Percentiles rank a stretch among this genome's conserved stretches.
Evolutionary conservation across 192 early-diverging fungal species (phyloP).

Genomic region (Coemansia sp.): DNA sequence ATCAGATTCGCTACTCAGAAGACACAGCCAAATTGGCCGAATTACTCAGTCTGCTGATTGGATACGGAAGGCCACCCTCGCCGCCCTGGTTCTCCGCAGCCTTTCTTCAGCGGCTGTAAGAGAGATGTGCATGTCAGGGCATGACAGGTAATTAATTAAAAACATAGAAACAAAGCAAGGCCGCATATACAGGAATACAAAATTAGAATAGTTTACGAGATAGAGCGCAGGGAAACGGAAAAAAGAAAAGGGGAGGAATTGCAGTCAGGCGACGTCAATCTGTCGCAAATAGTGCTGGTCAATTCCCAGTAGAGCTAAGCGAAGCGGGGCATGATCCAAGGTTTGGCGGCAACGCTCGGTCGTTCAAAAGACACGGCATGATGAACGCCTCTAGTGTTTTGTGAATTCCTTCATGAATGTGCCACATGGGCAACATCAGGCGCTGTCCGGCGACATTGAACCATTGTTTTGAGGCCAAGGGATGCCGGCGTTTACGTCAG

Average conservation of each 20-base stretch:
- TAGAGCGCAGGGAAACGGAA: background rate
- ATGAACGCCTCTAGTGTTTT: background rate
- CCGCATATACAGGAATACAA: background rate
- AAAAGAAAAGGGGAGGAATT: background rate
- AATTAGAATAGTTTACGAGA: background rate
- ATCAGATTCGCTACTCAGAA: slow-evolving; percentile 7
- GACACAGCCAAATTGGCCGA: slow-evolving; percentile 9
- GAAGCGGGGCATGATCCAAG: slow-evolving; percentile 1
- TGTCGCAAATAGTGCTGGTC: background rate
- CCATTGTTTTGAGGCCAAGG: slow-evolving; percentile 11
- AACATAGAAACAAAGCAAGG: background rate
- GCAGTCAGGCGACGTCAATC: slow-evolving; percentile 9
- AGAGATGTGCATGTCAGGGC: background rate
- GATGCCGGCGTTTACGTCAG: slow-evolving; percentile 7
- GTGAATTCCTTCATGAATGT: slow-evolving; percentile 4
- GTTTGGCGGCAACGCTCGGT: background rate
- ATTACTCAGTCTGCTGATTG: background rate
- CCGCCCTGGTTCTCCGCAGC: background rate
- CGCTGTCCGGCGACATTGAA: slow-evolving; percentile 8
- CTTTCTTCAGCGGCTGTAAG: background rate
- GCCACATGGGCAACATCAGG: slow-evolving; percentile 7
- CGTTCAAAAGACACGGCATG: slow-evolving; percentile 1
- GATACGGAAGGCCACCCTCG: background rate
- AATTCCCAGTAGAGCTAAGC: background rate
- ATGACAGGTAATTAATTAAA: slow-evolving; percentile 11